phyloP scores from a whole-genome alignment of 192 early-diverging fungal genomes.

The Endogone sp. region DNA sequence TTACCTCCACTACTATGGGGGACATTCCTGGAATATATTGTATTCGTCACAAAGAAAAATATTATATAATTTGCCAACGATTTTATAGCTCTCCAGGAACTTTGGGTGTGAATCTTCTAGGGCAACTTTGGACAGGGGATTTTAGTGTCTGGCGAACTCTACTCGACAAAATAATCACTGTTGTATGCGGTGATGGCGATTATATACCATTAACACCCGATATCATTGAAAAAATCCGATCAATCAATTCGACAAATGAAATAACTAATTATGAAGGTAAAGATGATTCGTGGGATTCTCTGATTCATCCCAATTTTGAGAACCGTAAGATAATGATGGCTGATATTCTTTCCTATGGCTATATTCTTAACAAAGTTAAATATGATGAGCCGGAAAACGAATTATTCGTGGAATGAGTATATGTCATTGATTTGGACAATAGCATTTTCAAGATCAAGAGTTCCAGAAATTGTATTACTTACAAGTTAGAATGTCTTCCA shows the following conservation, averaged over 20 bases:
- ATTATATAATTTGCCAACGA: not conserved
- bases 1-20: too few species aligned
- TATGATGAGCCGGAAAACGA: not conserved
- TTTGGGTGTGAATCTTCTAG: not conserved
- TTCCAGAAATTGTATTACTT: not conserved
- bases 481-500: not conserved
- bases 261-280: not conserved
- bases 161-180: not conserved
- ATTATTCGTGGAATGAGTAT: not conserved
- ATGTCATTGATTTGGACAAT: not conserved
- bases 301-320: not conserved
- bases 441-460: not conserved
- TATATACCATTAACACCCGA: not conserved
- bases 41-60: not conserved
- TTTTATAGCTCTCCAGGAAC: not conserved
- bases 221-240: not conserved
- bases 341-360: not conserved
- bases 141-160: not conserved
- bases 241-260: not conserved
- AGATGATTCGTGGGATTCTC: not conserved
- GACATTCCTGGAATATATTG: not conserved
- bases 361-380: not conserved
- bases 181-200: not conserved
- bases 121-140: not conserved
- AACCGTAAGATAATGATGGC: not conserved